Percentiles rank a stretch among this genome's conserved stretches.
Evolutionary conservation across 1,284 basidiomycete species (phyloP).

Genomic region (Entoloma clypeatum): DNA sequence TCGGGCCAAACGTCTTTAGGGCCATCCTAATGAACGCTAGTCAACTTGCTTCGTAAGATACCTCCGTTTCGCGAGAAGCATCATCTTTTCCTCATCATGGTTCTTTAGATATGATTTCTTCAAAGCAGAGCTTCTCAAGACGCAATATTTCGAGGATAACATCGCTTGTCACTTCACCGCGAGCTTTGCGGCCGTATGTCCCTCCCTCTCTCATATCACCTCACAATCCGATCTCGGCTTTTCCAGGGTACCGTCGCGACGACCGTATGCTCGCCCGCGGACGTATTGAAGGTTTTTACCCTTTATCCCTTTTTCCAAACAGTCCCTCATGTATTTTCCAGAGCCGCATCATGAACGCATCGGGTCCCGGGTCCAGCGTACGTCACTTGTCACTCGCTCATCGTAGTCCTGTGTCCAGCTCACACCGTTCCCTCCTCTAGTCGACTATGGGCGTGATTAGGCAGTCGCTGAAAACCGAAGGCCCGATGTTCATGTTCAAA

Average conservation of each 20-base stretch:
- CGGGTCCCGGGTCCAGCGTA: constrained; percentile 72
- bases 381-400: no score
- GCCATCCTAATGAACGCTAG: constrained; percentile 89
- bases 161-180: constrained; percentile 80
- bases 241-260: constrained; percentile 84
- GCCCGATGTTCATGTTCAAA: constrained; percentile 90
- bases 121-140: constrained; percentile 75
- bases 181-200: constrained; percentile 76
- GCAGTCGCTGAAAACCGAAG: constrained; percentile 72
- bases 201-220: background rate
- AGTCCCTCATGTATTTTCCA: constrained; percentile 21
- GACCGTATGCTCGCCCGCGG: constrained; percentile 91
- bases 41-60: constrained; percentile 83
- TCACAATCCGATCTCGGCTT: constrained; percentile 1
- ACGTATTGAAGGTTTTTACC: constrained; percentile 75
- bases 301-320: constrained; percentile 11
- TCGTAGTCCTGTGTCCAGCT: no score
- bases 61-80: background rate
- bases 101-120: constrained; percentile 79
- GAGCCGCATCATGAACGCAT: constrained; percentile 88
- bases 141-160: constrained; percentile 72
- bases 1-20: constrained; percentile 83
- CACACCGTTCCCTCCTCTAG: constrained; percentile 27
- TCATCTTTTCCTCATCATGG: constrained; percentile 4
- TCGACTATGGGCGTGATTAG: constrained; percentile 73